phyloP scores from a whole-genome alignment of 805 yeast genomes.

The Monosporozyma siamensis region DNA sequence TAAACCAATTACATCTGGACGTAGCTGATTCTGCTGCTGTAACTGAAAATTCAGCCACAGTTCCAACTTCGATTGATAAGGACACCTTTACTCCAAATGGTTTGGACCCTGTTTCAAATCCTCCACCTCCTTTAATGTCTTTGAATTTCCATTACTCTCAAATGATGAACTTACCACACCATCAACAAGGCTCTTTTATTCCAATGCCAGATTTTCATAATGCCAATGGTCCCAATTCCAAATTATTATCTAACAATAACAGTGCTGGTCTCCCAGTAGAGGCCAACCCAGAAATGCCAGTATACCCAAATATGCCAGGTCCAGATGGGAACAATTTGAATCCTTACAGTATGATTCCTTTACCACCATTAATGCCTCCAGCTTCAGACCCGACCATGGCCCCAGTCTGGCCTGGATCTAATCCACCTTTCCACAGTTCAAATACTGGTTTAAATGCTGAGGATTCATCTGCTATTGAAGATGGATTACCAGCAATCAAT shows the following conservation, averaged over 20 bases:
- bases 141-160: constrained; percentile 29
- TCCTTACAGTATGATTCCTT: constrained; percentile 4
- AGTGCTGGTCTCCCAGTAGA: constrained; percentile 1
- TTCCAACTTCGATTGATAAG: constrained; percentile 1
- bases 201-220: constrained; percentile 20
- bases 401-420: constrained; percentile 16
- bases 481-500: constrained; percentile 2
- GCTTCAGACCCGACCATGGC: constrained; percentile 5
- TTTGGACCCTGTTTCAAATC: constrained; percentile 2
- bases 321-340: constrained; percentile 4
- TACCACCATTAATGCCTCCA: constrained; percentile 5
- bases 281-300: constrained; percentile 9
- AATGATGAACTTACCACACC: constrained; percentile 28
- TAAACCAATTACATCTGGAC: constrained; percentile 27
- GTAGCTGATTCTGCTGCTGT: constrained; percentile 6
- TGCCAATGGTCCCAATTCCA: not conserved
- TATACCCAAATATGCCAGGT: constrained; percentile 7
- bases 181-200: constrained; percentile 3
- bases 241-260: constrained; percentile 2
- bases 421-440: constrained; percentile 4
- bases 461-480: constrained; percentile 10
- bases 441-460: constrained; percentile 4
- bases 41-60: constrained; percentile 8
- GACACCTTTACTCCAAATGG: not conserved
- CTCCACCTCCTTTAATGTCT: constrained; percentile 22